Percentiles rank a stretch among this genome's conserved stretches.
Conservation (phyloP, 768 basidiomycete species). For the Tylopilus sp. region DNA sequence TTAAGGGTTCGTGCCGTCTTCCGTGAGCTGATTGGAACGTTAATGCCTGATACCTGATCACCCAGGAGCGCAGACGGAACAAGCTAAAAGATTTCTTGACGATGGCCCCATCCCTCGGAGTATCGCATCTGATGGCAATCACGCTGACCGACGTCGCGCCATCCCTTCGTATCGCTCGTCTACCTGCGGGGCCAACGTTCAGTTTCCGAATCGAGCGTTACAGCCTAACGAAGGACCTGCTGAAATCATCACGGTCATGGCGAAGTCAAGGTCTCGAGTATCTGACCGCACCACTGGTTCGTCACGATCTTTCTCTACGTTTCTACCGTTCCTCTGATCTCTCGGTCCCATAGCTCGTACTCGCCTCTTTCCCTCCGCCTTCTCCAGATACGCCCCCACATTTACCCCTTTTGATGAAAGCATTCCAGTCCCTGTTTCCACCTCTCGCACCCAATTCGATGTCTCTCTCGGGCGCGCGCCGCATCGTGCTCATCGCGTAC, state of each 20-base stretch:
- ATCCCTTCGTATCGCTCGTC: slow-evolving; percentile 79
- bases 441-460: slow-evolving; percentile 81
- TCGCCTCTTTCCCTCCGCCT: slow-evolving; percentile 80
- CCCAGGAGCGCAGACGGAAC: slow-evolving; percentile 84
- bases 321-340: not conserved
- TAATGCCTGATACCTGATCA: slow-evolving; percentile 12
- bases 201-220: slow-evolving; percentile 93
- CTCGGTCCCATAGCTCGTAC: slow-evolving; percentile 57
- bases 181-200: slow-evolving; percentile 89
- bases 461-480: slow-evolving; percentile 83
- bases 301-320: slow-evolving; percentile 24
- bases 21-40: not conserved
- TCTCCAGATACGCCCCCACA: slow-evolving; percentile 77
- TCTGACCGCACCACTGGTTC: slow-evolving; percentile 84
- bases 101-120: slow-evolving; percentile 85
- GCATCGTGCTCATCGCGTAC: slow-evolving; percentile 92
- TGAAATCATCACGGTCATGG: slow-evolving; percentile 61
- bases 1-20: slow-evolving; percentile 57
- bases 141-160: slow-evolving; percentile 84
- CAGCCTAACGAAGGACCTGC: slow-evolving; percentile 82
- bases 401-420: slow-evolving; percentile 87
- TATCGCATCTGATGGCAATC: slow-evolving; percentile 91
- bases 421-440: slow-evolving; percentile 95
- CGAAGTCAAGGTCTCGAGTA: slow-evolving; percentile 85
- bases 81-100: slow-evolving; percentile 92